Base-by-base conservation (phyloP, 768 basidiomycete genomes). In the Xerocomellus chrysenteron region DNA sequence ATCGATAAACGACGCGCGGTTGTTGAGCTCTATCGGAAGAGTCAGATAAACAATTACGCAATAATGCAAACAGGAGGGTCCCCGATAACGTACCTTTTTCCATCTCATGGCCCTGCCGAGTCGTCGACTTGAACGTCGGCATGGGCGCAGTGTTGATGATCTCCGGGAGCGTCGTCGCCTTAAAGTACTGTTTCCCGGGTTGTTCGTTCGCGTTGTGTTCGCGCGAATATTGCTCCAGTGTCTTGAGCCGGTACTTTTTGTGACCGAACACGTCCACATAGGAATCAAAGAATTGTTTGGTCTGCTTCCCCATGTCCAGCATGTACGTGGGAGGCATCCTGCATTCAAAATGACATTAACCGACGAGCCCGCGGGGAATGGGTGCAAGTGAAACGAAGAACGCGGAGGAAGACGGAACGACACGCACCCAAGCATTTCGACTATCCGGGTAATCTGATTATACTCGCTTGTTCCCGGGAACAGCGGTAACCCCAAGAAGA, bases 381-480 rank as follows among this genome's bases (percentile, higher is more conserved):
- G 21, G 21, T 2, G 32, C 32, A 28, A 21, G 44, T 17, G 37
- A 48, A 41, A 54, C 37, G 5, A 57, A 51, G 30, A 52, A 44
- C 10, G 41, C 4, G 32, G 50, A 42, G 24, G 24, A 21, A 47
- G 17, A 78, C 92, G 35, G 21, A 21, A 21, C 21, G 21, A 21
- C 2, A 21, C 21, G 21, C 71, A 96, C 94, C 97, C 97, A 26
- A 99, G 85, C 94, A 98, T 98, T 66, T 98, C 97, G 33, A 97
- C 87, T 51, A 99, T 98, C 56, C 97, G 81, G 21, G 92, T 94
- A 52, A 98, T 81, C 71, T 99, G 97, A 74, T 99, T 99, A 74
- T 97, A 99, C 75, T 99, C 97, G 78, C 94, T 97, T 36, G 97
- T 98, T 24, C 97, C 97, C 3, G 97, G 97, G 75, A 99, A 99